Evolutionary conservation across 2,329 filamentous ascomycete species (phyloP).

Genomic region (Epichloe sibirici): DNA sequence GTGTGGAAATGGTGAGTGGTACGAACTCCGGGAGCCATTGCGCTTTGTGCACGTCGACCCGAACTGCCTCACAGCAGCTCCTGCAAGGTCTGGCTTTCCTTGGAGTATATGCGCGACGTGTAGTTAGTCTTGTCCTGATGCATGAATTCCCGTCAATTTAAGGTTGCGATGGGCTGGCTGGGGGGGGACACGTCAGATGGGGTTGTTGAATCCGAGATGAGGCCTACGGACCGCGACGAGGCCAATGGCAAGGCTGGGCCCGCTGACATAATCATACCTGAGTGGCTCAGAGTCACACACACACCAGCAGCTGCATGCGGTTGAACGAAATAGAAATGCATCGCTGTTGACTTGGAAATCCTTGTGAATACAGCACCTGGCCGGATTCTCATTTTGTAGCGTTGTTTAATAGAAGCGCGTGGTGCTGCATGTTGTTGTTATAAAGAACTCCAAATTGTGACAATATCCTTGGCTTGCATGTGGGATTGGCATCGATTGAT

Average conservation of each 20-base stretch:
- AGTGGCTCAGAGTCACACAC: background rate
- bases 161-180: background rate
- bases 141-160: background rate
- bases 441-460: background rate
- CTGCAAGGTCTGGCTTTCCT: background rate
- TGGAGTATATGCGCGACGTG: background rate
- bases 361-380: background rate
- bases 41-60: slow-evolving; percentile 1
- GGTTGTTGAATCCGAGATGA: background rate
- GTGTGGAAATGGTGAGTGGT: background rate
- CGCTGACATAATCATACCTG: slow-evolving; percentile 5
- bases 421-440: background rate
- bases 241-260: slow-evolving; percentile 1
- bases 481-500: background rate
- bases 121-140: background rate
- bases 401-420: background rate
- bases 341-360: background rate
- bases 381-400: background rate
- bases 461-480: background rate
- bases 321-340: background rate
- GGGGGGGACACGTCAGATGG: background rate
- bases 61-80: background rate
- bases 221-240: background rate
- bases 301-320: background rate
- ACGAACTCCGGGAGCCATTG: slow-evolving; percentile 30